phyloP scores from a whole-genome alignment of 768 basidiomycete species.

The Suillus ampliporus region DNA sequence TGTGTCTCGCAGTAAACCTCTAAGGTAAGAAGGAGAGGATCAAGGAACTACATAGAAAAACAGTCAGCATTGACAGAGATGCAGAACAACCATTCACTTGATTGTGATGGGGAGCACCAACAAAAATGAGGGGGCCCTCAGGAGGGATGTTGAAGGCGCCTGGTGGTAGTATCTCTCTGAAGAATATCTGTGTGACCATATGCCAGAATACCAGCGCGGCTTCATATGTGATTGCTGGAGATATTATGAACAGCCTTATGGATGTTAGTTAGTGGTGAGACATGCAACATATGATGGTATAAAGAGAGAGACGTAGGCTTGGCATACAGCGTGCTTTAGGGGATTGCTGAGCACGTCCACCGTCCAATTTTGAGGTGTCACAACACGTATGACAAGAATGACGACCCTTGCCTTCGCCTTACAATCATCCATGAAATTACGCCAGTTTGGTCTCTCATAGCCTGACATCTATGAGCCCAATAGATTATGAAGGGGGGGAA shows the following conservation, averaged over 20 bases:
- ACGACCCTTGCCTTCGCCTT: conserved; percentile 58
- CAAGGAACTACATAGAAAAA: conserved; percentile 81
- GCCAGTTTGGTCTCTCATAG: conserved; percentile 82
- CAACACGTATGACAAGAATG: not conserved
- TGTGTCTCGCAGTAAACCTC: conserved; percentile 87
- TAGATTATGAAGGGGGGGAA: not conserved
- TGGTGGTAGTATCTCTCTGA: conserved; percentile 91
- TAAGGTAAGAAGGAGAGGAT: conserved; percentile 82
- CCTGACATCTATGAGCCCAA: conserved; percentile 37
- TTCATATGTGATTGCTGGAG: conserved; percentile 58
- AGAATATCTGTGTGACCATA: conserved; percentile 89
- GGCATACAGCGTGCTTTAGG: not conserved
- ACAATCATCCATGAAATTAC: conserved; percentile 69
- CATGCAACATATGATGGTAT: conserved; percentile 13
- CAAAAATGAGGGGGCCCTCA: conserved; percentile 91
- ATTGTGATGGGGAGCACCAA: conserved; percentile 91
- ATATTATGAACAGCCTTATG: conserved; percentile 17
- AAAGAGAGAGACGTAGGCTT: conserved; percentile 1
- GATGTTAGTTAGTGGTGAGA: conserved; percentile 14
- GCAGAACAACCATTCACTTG: conserved; percentile 55
- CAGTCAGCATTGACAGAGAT: conserved; percentile 18
- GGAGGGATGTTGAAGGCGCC: conserved; percentile 94
- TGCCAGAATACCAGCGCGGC: conserved; percentile 85
- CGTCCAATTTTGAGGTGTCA: conserved; percentile 5
- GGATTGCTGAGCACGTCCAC: not conserved